Evolutionary conservation across 2,329 filamentous ascomycete species (phyloP), one percentile per base, ranked within the genome.

Genomic region (Talaromyces funiculosus): DNA sequence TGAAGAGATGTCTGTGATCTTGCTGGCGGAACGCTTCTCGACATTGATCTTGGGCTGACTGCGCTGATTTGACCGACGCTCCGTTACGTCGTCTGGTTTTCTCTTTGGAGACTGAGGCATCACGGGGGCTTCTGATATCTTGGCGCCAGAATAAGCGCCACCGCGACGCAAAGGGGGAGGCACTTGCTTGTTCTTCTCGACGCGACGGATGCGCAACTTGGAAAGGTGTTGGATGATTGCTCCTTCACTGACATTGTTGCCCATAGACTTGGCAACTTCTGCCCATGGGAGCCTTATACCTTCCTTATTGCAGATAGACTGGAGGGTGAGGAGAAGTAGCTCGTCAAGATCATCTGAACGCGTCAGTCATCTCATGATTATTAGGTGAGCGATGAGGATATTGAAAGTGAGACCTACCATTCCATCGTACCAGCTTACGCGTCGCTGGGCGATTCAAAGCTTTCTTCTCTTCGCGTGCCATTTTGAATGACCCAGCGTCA

Each of bases 201-300:
- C 62, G 62, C 78, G 71, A 31, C 72, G 71, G 18, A 40, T 53
- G 8, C 78, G 77, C 2, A 80, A 64, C 61, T 81, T 81, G 0
- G 77, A 70, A 14, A 81, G 67, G 57, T 81, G 79, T 63, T 81
- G 79, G 1, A 76, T 67, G 22, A 80, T 78, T 1, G 78, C 75
- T 2, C 78, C 77, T 53, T 76, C 76, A 0, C 72, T 73, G 59
- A 76, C 75, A n/a, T 70, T 71, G 1, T 68, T 59, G 5, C 73
- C 73, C 73, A 81, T 77, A 1, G 68, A 63, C 22, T 64, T 53
- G 5, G 77, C 77, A 22, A 80, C 70, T 2, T 73, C 62, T 1
- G 67, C 64, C 76, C 77, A 81, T 8, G 79, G 78, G 20, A 81
- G 71, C 59, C 71, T 76, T 18, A 79, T 62, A 1, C 68, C 68